Conservation (phyloP, 495 filamentous ascomycete genomes). For the Pyrenula aspistea region DNA sequence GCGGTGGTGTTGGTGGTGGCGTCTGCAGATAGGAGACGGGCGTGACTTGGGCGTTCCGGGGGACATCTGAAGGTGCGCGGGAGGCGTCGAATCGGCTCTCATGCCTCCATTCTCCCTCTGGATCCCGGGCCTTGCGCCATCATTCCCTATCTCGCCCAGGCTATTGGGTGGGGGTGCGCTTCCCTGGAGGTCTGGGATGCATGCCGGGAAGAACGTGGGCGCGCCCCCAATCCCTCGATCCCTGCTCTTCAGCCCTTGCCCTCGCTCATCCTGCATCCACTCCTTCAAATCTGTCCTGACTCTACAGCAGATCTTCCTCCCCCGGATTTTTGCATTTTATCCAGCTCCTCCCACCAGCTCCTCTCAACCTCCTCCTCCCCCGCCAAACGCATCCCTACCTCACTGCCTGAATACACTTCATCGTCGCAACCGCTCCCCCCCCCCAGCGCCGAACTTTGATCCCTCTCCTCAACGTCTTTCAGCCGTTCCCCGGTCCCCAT, state of each 20-base stretch:
- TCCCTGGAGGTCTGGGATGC: neutral
- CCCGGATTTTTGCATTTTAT: conserved; percentile 14
- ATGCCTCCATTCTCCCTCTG: neutral
- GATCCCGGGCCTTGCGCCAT: neutral
- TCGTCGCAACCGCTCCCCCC: too few relatives aligned
- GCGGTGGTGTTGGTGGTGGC: too few relatives aligned
- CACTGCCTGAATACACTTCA: neutral
- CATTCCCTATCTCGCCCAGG: neutral
- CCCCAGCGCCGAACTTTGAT: too few relatives aligned
- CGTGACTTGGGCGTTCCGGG: too few relatives aligned
- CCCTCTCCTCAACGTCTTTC: too few relatives aligned
- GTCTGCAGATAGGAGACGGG: too few relatives aligned
- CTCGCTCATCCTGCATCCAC: conserved; percentile 1
- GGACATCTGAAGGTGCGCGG: too few relatives aligned
- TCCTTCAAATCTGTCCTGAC: neutral
- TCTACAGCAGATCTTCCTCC: conserved; percentile 9
- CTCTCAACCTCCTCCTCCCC: conserved; percentile 16
- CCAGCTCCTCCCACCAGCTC: conserved; percentile 14
- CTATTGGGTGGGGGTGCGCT: neutral
- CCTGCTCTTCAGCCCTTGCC: neutral
- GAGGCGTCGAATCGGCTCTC: neutral
- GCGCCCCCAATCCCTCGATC: neutral
- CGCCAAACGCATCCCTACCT: conserved; percentile 7
- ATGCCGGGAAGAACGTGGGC: neutral
- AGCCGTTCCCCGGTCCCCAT: too few relatives aligned